These are phyloP conservation scores for Zasmidium cellare DNA, from an alignment of 2,329 filamentous ascomycete species.

Conservation along the genomic window DNA sequence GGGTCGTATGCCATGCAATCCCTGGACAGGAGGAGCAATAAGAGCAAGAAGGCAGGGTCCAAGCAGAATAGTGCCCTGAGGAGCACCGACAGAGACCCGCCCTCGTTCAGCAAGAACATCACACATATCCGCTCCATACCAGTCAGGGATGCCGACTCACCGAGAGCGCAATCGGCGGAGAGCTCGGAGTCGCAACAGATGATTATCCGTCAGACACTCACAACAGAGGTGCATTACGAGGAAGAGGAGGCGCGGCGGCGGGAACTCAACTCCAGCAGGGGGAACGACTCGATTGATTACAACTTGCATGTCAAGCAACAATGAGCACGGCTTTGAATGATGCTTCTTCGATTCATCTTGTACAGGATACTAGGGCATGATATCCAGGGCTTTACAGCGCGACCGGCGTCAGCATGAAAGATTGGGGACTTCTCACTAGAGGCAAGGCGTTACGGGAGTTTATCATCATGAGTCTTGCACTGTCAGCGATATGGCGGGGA, in stretches of 20 bases:
- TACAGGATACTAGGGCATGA: background rate
- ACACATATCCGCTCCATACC: slow-evolving; percentile 12
- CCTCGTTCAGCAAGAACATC: slow-evolving; percentile 18
- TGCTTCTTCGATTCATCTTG: background rate
- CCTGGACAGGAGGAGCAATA: slow-evolving; percentile 11
- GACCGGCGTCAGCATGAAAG: too few relatives aligned
- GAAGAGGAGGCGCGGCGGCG: slow-evolving; percentile 2
- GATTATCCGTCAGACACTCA: slow-evolving; percentile 27
- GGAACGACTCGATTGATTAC: background rate
- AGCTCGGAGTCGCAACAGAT: slow-evolving; percentile 22
- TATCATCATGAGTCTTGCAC: too few relatives aligned
- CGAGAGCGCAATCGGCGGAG: slow-evolving; percentile 9
- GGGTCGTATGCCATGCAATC: slow-evolving; percentile 22
- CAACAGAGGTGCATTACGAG: slow-evolving; percentile 22
- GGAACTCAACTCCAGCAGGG: background rate
- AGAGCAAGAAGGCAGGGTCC: background rate
- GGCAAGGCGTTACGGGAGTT: too few relatives aligned
- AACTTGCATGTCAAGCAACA: background rate
- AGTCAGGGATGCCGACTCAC: background rate
- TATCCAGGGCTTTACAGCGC: too few relatives aligned
- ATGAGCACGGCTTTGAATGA: background rate
- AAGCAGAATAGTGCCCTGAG: slow-evolving; percentile 1
- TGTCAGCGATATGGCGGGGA: too few relatives aligned
- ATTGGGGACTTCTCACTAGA: too few relatives aligned
- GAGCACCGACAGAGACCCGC: slow-evolving; percentile 1